Base-by-base conservation (phyloP, 371 early-diverging fungal species). In the Chytridium lagenaria region DNA sequence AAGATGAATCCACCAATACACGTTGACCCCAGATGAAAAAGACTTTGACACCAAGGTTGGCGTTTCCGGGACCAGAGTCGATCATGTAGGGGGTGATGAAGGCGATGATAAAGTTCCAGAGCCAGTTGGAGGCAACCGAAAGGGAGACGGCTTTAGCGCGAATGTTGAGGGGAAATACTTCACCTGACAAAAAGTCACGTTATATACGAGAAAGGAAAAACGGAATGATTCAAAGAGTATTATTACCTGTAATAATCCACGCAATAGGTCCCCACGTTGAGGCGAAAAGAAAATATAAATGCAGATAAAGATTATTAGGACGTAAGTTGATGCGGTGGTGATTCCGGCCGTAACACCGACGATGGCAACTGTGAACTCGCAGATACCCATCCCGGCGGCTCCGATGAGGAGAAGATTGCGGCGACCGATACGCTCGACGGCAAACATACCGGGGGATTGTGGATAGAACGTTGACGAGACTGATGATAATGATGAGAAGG, bases 261-360 rank as follows among this genome's bases (percentile, higher is more conserved):
- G 92, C 94, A 51, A 92, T 85, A 26, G 97, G 95, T 10, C 96
- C 97, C 96, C 95, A 96, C 31, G 93, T 89, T 71, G 88, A 86
- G 30, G 94, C 93, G 77, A 93, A 95, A 34, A 78, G 68, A 10
- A 85, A 80, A 34, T 79, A 28, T 59, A 81, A 81, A 16, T 72
- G 36, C n/a, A n/a, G 64, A 57, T 74, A 49, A 83, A 67, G 66
- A 50, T 49, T 50, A 79, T 33, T 63, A 81, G 44, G 67, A 78
- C 81, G 50, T 38, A 59, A 73, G 75, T 78, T 31, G 72, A 37
- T 34, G 67, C 50, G 10, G 71, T 51, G 50, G 34, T 23, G 28
- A 55, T 72, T 61, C 63, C 67, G 40, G 19, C 22, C 40, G 59
- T 67, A 31, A 69, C 50, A 12, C 72, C 63, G 33, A 69, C 67